Percentiles rank a stretch among this genome's conserved stretches.
phyloP scores from a whole-genome alignment of 2,329 filamentous ascomycete genomes.

The Paraphoma chrysanthemicola region DNA sequence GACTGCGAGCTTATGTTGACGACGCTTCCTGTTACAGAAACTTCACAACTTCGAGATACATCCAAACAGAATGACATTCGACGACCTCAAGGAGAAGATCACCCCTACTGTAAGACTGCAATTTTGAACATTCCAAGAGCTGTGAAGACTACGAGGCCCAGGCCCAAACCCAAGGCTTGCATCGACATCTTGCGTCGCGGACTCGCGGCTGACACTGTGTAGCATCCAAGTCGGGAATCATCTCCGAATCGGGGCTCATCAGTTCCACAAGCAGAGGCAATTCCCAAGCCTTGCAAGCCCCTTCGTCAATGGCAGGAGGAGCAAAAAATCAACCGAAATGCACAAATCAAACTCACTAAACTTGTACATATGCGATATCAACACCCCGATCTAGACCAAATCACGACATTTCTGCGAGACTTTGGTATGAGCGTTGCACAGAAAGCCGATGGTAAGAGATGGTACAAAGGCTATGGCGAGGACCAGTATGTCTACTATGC shows the following conservation, averaged over 20 bases:
- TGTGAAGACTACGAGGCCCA: no score
- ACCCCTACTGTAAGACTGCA: constrained; percentile 35
- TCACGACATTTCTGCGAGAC: constrained; percentile 54
- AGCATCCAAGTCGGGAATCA: constrained; percentile 41
- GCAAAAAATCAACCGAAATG: constrained; percentile 50
- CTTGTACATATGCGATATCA: constrained; percentile 63
- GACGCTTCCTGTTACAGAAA: neutral
- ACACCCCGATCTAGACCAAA: constrained; percentile 57
- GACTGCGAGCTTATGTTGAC: no score
- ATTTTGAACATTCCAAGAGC: neutral
- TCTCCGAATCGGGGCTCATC: constrained; percentile 52
- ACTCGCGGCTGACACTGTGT: neutral
- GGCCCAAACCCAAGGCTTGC: no score
- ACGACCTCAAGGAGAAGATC: constrained; percentile 40
- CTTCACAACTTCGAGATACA: neutral
- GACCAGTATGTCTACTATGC: constrained; percentile 68
- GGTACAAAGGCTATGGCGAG: constrained; percentile 67
- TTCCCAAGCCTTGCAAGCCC: constrained; percentile 43
- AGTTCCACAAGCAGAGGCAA: constrained; percentile 48
- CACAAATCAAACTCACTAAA: constrained; percentile 57
- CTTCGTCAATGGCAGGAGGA: constrained; percentile 48
- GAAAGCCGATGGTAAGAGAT: constrained; percentile 51
- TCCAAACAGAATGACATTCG: constrained; percentile 33
- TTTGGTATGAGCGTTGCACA: constrained; percentile 46
- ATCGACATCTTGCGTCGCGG: neutral